Evolutionary conservation across 2,329 filamentous ascomycete species (phyloP).

Genomic region (Alternaria rosae): DNA sequence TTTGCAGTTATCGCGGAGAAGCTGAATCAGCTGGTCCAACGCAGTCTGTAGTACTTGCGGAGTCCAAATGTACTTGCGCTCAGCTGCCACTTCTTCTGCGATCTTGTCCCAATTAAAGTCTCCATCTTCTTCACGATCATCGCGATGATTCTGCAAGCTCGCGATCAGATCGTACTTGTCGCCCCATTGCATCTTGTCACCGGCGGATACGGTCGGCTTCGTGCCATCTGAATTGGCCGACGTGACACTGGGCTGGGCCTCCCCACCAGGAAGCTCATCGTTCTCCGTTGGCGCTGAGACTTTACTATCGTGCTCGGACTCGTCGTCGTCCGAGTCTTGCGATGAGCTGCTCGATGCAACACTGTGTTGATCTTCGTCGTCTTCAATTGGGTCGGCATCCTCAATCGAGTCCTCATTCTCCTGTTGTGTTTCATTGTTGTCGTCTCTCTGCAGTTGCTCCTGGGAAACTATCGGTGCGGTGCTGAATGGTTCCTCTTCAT

Average conservation of each 20-base stretch:
- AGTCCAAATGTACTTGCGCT: conserved; percentile 17
- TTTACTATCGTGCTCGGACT: not conserved
- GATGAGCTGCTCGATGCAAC: not conserved
- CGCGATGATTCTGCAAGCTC: conserved; percentile 37
- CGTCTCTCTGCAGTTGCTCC: not conserved
- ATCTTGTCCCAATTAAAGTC: conserved; percentile 45
- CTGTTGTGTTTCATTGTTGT: not conserved
- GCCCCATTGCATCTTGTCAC: conserved; percentile 48
- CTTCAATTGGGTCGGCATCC: not conserved
- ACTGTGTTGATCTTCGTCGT: not conserved
- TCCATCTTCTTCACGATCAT: conserved; percentile 28
- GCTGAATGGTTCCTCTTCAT: not conserved
- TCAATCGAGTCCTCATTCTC: not conserved
- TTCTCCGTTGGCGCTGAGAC: not conserved
- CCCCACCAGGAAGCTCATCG: not conserved
- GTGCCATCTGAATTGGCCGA: not conserved
- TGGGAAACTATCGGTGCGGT: not conserved
- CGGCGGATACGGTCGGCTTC: conserved; percentile 13
- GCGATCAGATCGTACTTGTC: conserved; percentile 53
- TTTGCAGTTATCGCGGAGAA: conserved; percentile 9
- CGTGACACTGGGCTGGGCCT: not conserved
- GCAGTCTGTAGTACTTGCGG: conserved; percentile 33
- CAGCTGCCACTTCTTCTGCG: conserved; percentile 2
- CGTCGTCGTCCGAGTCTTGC: not conserved
- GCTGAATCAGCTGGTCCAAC: conserved; percentile 20